phyloP scores from a whole-genome alignment of 2,329 filamentous ascomycete genomes.

The Stachybotrys chlorohalonatus region DNA sequence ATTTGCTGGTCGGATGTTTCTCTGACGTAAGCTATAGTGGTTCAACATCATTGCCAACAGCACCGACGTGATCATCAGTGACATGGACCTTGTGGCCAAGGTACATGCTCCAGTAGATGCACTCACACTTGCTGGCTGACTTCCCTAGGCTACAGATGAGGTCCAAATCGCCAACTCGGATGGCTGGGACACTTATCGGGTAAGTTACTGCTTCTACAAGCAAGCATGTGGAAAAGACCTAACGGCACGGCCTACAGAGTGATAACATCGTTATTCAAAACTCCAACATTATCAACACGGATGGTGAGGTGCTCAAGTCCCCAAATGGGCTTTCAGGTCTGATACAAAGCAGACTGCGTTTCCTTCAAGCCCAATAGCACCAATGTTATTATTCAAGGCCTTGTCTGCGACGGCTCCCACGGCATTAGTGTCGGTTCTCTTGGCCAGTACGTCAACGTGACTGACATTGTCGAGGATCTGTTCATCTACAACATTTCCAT shows the following conservation, averaged over 20 bases:
- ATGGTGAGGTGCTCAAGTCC: constrained; percentile 5
- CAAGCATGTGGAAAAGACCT: not conserved
- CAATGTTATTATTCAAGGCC: constrained; percentile 57
- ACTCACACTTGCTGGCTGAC: not conserved
- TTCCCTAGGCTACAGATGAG: constrained; percentile 8
- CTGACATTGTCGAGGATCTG: constrained; percentile 62
- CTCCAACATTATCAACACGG: constrained; percentile 36
- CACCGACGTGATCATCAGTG: constrained; percentile 52
- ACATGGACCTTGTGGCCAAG: constrained; percentile 51
- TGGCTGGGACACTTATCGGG: constrained; percentile 52
- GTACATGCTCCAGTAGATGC: not conserved
- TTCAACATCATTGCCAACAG: constrained; percentile 57
- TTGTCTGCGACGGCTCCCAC: constrained; percentile 61
- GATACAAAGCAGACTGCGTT: constrained; percentile 44
- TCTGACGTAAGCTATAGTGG: constrained; percentile 12
- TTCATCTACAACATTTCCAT: constrained; percentile 53
- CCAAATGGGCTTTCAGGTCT: not conserved
- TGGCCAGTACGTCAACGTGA: constrained; percentile 54
- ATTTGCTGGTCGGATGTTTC: not conserved
- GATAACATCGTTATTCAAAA: constrained; percentile 53
- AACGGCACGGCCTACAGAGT: not conserved
- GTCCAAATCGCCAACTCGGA: constrained; percentile 45
- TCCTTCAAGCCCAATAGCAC: constrained; percentile 69
- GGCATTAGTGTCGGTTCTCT: constrained; percentile 66
- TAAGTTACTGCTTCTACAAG: not conserved